Evolutionary conservation across 2,329 filamentous ascomycete species (phyloP), one percentile per base, ranked within the genome.

Genomic region (Calonectria hawksworthii): DNA sequence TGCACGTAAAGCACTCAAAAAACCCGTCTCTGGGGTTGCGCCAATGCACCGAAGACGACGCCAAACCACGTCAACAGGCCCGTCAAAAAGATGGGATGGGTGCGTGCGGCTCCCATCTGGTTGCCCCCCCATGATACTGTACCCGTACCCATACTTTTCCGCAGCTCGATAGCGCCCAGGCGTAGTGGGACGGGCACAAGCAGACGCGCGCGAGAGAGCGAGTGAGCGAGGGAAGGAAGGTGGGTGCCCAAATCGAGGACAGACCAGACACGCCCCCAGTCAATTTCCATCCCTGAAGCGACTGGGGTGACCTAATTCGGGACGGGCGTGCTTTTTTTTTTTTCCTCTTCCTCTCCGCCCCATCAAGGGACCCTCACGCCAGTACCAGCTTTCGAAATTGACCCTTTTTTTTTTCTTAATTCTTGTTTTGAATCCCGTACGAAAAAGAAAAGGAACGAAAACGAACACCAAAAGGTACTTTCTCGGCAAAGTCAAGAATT

Each of bases 281-380:
- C 56, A 14, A 14, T 36, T 30, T 56, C 52, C 21, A 32, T 32
- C 52, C 52, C 52, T 59, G 54, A 36, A 38, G 23, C 41, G n/a
- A 36, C 56, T 61, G 56, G 23, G 56, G 23, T 63, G 34, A 18
- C 18, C 38, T 36, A 38, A 63, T n/a, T 18, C 32, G 61, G 30
- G 30, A 32, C 38, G 21, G 6, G 61, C 41, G 61, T 65, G 14
- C 23, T 65, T 65, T 65, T 65, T 65, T 65, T 47, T 64, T 32
- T 10, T 23, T 34, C 14, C n/a, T 34, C 18, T 64, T 23, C 13
- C 30, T 10, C 30, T 8, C 61, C 38, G 61, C 61, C 44, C 61
- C 61, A 23, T 65, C 61, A 50, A 30, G n/a, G 34, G 61, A 32
- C n/a, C 59, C 30, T 38, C 34, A 61, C 56, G 34, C 56, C 18